phyloP scores from a whole-genome alignment of 805 yeast genomes.

The Candida krabiensis region DNA sequence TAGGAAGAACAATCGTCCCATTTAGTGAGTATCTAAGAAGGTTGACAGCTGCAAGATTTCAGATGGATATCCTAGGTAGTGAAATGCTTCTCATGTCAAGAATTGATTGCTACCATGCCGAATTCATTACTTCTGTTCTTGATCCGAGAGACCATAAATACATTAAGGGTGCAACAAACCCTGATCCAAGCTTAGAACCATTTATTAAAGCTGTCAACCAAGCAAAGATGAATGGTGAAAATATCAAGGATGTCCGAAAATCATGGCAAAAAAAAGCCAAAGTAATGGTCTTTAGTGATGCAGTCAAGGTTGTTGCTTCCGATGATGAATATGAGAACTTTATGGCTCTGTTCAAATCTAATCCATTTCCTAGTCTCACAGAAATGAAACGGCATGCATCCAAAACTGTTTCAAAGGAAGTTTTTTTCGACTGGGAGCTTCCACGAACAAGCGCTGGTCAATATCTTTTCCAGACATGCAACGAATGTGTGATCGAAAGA shows the following conservation, averaged over 20 bases:
- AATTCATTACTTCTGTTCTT: conserved; percentile 47
- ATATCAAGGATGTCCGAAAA: conserved; percentile 37
- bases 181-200: conserved; percentile 32
- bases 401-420: conserved; percentile 30
- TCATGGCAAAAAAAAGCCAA: conserved; percentile 46
- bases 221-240: conserved; percentile 41
- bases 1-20: conserved; percentile 64
- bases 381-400: conserved; percentile 17
- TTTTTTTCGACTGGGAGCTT: conserved; percentile 58
- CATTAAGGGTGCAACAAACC: conserved; percentile 47
- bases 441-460: conserved; percentile 61
- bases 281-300: conserved; percentile 50
- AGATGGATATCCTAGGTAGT: conserved; percentile 64
- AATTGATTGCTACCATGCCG: conserved; percentile 58
- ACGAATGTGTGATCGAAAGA: conserved; percentile 55
- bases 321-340: conserved; percentile 17
- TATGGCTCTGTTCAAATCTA: conserved; percentile 5
- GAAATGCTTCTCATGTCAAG: conserved; percentile 60
- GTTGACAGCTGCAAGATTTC: conserved; percentile 56
- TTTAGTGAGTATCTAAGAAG: conserved; percentile 55
- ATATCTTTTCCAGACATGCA: conserved; percentile 47
- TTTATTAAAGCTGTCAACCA: conserved; percentile 44
- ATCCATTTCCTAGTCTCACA: conserved; percentile 22
- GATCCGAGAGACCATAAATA: conserved; percentile 60
- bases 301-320: conserved; percentile 37